phyloP scores from a whole-genome alignment of 768 basidiomycete species.

The Podaxis pistillaris region DNA sequence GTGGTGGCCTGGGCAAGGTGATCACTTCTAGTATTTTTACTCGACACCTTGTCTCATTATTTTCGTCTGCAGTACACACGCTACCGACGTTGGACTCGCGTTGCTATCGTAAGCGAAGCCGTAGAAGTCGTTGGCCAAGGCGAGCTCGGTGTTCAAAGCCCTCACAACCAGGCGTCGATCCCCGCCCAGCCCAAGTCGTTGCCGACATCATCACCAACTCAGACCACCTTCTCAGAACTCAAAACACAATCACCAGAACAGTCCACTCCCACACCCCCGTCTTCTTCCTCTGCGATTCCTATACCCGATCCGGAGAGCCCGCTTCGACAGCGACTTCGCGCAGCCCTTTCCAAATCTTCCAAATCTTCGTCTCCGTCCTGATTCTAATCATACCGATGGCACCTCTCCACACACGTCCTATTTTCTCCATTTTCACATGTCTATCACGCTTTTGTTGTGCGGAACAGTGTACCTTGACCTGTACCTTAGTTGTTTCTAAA shows the following conservation, averaged over 20 bases:
- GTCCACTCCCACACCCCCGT: not conserved
- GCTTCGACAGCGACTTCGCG: constrained; percentile 11
- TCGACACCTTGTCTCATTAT: constrained; percentile 6
- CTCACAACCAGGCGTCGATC: not conserved
- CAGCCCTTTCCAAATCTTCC: constrained; percentile 12
- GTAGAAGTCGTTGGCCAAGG: constrained; percentile 51
- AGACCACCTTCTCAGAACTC: not conserved
- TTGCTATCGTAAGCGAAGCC: constrained; percentile 74
- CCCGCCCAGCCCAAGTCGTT: not conserved
- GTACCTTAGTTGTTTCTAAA: not conserved
- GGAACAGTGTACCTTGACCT: not conserved
- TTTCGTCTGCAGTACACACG: constrained; percentile 68
- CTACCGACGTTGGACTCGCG: constrained; percentile 81
- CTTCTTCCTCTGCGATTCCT: not conserved
- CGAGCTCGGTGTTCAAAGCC: constrained; percentile 28
- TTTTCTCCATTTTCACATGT: not conserved
- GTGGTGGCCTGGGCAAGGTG: constrained; percentile 86
- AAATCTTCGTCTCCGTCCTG: not conserved
- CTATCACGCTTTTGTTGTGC: constrained; percentile 17
- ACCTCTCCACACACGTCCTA: not conserved
- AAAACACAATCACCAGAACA: constrained; percentile 7
- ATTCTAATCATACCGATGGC: not conserved
- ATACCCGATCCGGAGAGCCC: constrained; percentile 7
- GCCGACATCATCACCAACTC: not conserved
- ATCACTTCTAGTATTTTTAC: constrained; percentile 13